Base-by-base conservation (phyloP, 176 grass and related monocot genomes). In the Aegilops tauschii region DNA sequence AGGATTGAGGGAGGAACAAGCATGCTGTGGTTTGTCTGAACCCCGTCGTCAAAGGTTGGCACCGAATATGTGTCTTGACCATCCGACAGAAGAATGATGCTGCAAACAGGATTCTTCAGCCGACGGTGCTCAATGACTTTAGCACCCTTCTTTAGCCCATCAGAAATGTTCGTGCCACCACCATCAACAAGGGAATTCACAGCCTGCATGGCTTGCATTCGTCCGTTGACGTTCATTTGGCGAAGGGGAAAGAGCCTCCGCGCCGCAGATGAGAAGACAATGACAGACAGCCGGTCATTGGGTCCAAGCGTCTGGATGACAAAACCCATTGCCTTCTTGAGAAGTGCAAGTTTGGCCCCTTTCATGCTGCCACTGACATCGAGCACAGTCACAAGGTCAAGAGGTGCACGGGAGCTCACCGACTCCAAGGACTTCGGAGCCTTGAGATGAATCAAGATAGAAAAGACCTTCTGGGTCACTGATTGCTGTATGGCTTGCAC, bases 301-400 rank as follows among this genome's bases (percentile, higher is more conserved):
- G 94, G 90, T n/a, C 94, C 94, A 82, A 99, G 94, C 61, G 92
- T 80, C 32, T 99, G 89, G 35, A 99, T 90, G 61, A 99, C 92
- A 65, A 99, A 99, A 27, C 65, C 76, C 94, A 99, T 91, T 16
- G 97, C 97, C 12, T 42, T 87, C 88, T 99, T 99, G 29, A 99
- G 80, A 75, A 99, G 94, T 50, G 76, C 80, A 65, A 99, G 82
- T 67, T 99, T 99, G 6, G 85, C 86, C 61, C 97, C 97, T 45
- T 73, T 80, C 97, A 99, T 99, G 94, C 97, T 99, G 27, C 97
- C 97, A 0, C 97, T 99, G 61, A 94, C 90, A 88, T 99, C 97
- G 56, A 99, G 92, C 61, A 96, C 97, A 4, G 97, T 93, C n/a
- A 99, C 89, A 3, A 99, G 92, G 71, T 99, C 97, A 50, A 99